phyloP scores from a whole-genome alignment of 2,329 filamentous ascomycete genomes.

The Nothopassalora personata region DNA sequence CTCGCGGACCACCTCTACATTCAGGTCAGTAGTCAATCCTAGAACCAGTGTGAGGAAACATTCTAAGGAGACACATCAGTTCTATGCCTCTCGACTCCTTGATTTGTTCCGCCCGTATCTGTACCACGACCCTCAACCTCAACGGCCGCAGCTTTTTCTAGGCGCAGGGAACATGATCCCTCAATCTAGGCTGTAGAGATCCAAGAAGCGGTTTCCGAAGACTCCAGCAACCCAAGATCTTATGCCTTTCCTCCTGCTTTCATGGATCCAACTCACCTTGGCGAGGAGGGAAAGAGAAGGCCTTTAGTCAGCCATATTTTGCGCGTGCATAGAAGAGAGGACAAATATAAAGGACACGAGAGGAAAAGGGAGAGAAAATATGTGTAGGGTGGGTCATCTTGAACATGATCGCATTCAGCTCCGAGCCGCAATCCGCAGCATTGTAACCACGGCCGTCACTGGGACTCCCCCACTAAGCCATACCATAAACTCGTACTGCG shows the following conservation, averaged over 20 bases:
- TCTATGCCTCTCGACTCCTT: neutral
- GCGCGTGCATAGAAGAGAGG: neutral
- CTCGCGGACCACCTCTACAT: too few relatives aligned
- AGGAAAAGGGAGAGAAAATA: neutral
- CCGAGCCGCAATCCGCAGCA: neutral
- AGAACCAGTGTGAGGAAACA: too few relatives aligned
- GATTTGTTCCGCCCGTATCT: conserved; percentile 62
- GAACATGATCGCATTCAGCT: conserved; percentile 1
- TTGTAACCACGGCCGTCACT: neutral
- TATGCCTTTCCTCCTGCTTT: conserved; percentile 32
- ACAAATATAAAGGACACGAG: neutral
- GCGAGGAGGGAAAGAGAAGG: conserved; percentile 28
- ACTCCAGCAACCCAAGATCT: conserved; percentile 26
- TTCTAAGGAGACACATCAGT: too few relatives aligned
- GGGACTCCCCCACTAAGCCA: neutral
- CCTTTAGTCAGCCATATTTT: conserved; percentile 23
- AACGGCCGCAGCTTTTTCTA: conserved; percentile 60
- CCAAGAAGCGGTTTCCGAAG: conserved; percentile 35
- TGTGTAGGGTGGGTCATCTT: neutral
- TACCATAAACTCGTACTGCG: neutral
- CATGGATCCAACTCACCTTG: conserved; percentile 22
- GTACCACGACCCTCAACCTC: conserved; percentile 57
- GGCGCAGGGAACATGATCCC: conserved; percentile 31
- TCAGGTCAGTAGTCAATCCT: too few relatives aligned
- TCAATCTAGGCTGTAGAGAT: conserved; percentile 25